Evolutionary conservation across 2,329 filamentous ascomycete genomes (phyloP), one percentile per base, ranked within the genome.

Genomic region (Microsporum audouinii): DNA sequence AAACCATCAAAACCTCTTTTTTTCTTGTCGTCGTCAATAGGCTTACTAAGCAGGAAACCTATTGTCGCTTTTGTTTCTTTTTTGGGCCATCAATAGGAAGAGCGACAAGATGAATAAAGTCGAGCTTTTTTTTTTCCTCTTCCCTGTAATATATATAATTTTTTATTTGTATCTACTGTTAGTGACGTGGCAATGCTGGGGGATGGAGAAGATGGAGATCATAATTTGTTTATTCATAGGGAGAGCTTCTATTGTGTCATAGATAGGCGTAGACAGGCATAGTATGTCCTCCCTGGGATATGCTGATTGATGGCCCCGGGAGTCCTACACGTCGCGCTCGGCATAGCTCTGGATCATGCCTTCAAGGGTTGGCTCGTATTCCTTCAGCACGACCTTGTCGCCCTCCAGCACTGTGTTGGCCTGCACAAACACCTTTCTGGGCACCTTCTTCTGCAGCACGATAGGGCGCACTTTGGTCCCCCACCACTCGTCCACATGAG

Each of bases 341-440:
- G 80, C 87, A 80, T 84, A 95, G 74, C 89, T 94, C 79, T 89
- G 81, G 64, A 95, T 86, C 78, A 97, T 85, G 4, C 91, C 91
- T 72, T 88, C 83, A 5, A 86, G 78, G 4, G 84, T 88, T 0
- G 91, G 82, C 67, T 95, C 89, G 74, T 96, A 96, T 76, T 96
- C 90, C 77, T 86, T 88, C 73, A 96, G 75, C 12, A 79, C 81
- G 34, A 95, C 88, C 71, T 85, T 82, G 61, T 88, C 89, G 0
- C 81, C 83, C 10, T 81, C 76, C 45, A 94, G 71, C 61, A 86
- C 81, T 0, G 92, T 96, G 74, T 95, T 97, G 63, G 89, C 90
- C 78, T 96, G 91, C 60, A 96, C 90, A 77, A 95, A 96, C 51
- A 96, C 77, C 71, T 83, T 87, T 68, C 86, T 84, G 45, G 68